A percentile compares a stretch with the other conserved stretches of the same genome.
Evolutionary conservation across 495 filamentous ascomycete species (phyloP).

Genomic region (Collariella sp.): DNA sequence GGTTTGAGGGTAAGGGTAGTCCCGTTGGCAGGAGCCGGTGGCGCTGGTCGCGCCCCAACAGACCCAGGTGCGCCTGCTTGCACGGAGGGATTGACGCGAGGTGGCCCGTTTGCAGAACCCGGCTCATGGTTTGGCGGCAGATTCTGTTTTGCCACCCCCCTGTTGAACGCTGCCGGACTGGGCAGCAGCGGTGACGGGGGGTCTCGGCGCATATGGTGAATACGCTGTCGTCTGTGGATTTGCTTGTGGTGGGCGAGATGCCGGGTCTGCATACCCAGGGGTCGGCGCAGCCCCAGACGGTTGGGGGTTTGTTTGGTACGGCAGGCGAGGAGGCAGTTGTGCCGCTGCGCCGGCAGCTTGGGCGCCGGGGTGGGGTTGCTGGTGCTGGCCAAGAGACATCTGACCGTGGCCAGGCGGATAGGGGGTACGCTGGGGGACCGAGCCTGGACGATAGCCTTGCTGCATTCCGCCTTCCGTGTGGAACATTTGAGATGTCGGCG

Average conservation of each 20-base stretch:
- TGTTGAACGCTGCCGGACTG: constrained; percentile 15
- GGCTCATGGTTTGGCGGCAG: constrained; percentile 4
- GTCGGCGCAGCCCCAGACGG: constrained; percentile 26
- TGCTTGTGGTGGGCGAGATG: constrained; percentile 25
- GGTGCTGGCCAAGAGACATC: constrained; percentile 21
- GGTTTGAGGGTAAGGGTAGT: constrained; percentile 16
- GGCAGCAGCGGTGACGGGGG: constrained; percentile 17
- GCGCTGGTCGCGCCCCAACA: constrained; percentile 5
- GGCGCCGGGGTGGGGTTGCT: constrained; percentile 16
- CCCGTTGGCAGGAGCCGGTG: constrained; percentile 4
- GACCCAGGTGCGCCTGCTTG: background rate
- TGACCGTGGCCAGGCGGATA: constrained; percentile 18
- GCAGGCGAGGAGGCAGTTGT: constrained; percentile 20
- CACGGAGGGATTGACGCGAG: constrained; percentile 7
- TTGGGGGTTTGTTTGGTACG: constrained; percentile 26
- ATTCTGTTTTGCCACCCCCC: constrained; percentile 14
- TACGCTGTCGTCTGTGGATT: constrained; percentile 32
- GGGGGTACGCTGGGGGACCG: constrained; percentile 20
- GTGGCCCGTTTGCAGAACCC: constrained; percentile 18
- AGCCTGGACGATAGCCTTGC: constrained; percentile 20
- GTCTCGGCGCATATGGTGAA: constrained; percentile 37
- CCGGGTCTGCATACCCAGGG: constrained; percentile 7
- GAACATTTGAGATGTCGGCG: constrained; percentile 24
- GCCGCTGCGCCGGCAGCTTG: constrained; percentile 17
- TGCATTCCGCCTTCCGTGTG: constrained; percentile 17